These are phyloP conservation scores for Chlorophyllum brunneum DNA, from an alignment of 768 basidiomycete genomes.

Conservation along the genomic window DNA sequence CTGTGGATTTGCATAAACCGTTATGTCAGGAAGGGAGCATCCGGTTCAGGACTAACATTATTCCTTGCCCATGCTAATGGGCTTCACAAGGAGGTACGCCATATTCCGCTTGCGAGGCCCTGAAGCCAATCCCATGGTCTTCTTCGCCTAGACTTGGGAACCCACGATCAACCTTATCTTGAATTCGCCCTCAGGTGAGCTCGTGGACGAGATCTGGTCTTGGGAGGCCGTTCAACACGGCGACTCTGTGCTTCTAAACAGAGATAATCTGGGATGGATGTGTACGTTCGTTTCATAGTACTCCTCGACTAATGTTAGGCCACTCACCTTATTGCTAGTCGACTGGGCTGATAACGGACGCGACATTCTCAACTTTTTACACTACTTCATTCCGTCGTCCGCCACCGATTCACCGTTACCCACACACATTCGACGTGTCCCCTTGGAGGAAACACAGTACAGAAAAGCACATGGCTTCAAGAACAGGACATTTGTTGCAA, in stretches of 20 bases:
- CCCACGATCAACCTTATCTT: slow-evolving; percentile 56
- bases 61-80: slow-evolving; percentile 85
- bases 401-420: slow-evolving; percentile 37
- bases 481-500: slow-evolving; percentile 52
- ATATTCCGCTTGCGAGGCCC: background rate
- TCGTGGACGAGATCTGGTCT: slow-evolving; percentile 70
- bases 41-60: slow-evolving; percentile 54
- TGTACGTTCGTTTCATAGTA: slow-evolving; percentile 1
- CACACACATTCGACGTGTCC: slow-evolving; percentile 47
- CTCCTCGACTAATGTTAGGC: background rate
- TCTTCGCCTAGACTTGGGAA: slow-evolving; percentile 74
- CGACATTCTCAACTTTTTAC: slow-evolving; percentile 75
- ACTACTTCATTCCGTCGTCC: slow-evolving; percentile 57
- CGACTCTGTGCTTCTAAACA: slow-evolving; percentile 78
- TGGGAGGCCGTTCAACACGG: slow-evolving; percentile 87
- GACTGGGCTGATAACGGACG: slow-evolving; percentile 78
- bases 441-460: slow-evolving; percentile 32
- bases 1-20: slow-evolving; percentile 76
- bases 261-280: slow-evolving; percentile 33
- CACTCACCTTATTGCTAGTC: slow-evolving; percentile 34
- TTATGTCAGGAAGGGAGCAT: slow-evolving; percentile 43
- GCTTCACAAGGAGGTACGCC: slow-evolving; percentile 76
- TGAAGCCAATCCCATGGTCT: background rate
- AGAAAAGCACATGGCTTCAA: slow-evolving; percentile 47
- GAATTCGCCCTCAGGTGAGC: slow-evolving; percentile 27